Evolutionary conservation across 2,329 filamentous ascomycete species (phyloP).

Genomic region (Sarocladium kiliense): DNA sequence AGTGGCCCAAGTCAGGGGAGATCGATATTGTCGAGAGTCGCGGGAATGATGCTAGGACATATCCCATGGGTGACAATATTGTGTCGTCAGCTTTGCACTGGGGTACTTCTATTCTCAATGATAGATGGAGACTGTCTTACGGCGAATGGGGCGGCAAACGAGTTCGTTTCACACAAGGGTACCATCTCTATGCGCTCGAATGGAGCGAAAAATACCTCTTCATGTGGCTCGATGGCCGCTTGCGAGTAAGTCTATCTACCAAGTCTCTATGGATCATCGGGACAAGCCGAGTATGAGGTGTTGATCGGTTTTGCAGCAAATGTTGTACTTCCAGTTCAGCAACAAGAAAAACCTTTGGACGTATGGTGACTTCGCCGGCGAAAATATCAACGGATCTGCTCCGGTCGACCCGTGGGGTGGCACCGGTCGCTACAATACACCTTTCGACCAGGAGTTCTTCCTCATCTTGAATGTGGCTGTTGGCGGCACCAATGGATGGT

Average conservation of each 20-base stretch:
- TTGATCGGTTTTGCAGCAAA: slow-evolving; percentile 23
- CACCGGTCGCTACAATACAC: slow-evolving; percentile 33
- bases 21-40: slow-evolving; percentile 48
- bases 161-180: slow-evolving; percentile 28
- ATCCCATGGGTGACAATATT: slow-evolving; percentile 21
- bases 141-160: slow-evolving; percentile 2
- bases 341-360: slow-evolving; percentile 20
- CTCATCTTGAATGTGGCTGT: slow-evolving; percentile 49
- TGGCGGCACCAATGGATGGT: slow-evolving; percentile 43
- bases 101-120: slow-evolving; percentile 14
- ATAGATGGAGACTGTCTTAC: slow-evolving; percentile 5
- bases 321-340: slow-evolving; percentile 31
- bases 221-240: slow-evolving; percentile 43
- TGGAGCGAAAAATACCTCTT: slow-evolving; percentile 49
- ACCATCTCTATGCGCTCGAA: slow-evolving; percentile 48
- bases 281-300: too few species aligned
- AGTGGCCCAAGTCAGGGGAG: slow-evolving; percentile 46
- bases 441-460: slow-evolving; percentile 48
- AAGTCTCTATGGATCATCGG: neutral
- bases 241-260: neutral
- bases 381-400: slow-evolving; percentile 33
- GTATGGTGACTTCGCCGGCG: slow-evolving; percentile 33
- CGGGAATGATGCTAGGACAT: slow-evolving; percentile 44
- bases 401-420: slow-evolving; percentile 37
- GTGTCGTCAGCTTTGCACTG: slow-evolving; percentile 36